Evolutionary conservation across 2,329 filamentous ascomycete genomes (phyloP), one percentile per base, ranked within the genome.

Genomic region (Nigrograna mackinnonii): DNA sequence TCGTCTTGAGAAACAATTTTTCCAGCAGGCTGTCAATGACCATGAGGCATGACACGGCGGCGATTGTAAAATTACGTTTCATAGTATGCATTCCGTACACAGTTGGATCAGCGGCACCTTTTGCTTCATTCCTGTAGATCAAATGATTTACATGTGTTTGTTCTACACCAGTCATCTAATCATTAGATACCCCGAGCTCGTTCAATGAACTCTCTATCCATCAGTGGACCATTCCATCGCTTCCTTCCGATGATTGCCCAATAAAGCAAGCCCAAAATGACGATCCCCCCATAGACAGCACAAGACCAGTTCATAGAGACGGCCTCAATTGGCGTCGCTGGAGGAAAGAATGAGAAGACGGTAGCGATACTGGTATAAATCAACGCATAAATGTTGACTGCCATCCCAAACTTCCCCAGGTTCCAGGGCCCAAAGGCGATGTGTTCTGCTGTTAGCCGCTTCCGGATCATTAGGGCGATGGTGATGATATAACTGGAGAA

Each of bases 241-340:
- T 42, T 11, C 12, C 39, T 26, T 22, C 43, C 43, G 4, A 18
- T 30, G n/a, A 34, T 34, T 1, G 36, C 40, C 47, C 48, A 54
- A 17, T 42, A 51, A 7, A 39, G 11, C 21, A 51, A 16, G 11
- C 44, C 37, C 19, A 44, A 46, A 12, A 44, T 24, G 17, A 54
- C 31, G 11, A 30, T 30, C 2, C 37, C 49, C 1, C 43, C 44
- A 22, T 37, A 52, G 9, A 54, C 39, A 5, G 35, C 40, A 14
- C 38, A 38, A 3, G 34, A 37, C 44, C 47, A 52, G 18, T 52
- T 54, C 44, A 50, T 48, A 4, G 14, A 20, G 17, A 41, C 26
- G 1, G 50, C 41, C 6, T 26, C 35, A 2, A 44, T 34, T 1
- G 22, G 35, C 2, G 35, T 33, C 7, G 31, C 30, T 6, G 35